These are phyloP conservation scores for Suillus discolor DNA, from an alignment of 768 basidiomycete species.

Conservation along the genomic window DNA sequence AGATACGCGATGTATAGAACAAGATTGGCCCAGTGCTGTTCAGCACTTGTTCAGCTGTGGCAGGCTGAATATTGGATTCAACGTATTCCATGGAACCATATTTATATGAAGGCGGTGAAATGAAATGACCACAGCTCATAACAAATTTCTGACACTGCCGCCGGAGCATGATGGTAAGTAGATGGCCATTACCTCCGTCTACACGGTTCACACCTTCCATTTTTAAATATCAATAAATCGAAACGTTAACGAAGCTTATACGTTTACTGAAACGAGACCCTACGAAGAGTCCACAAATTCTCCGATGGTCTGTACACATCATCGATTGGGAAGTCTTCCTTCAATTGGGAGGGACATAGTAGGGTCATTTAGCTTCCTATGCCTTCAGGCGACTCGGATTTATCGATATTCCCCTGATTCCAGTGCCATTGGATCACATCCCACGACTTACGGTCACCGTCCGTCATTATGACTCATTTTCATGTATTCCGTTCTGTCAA, in stretches of 20 bases:
- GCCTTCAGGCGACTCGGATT: too few species aligned
- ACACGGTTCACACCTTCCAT: conserved; percentile 9
- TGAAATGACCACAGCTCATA: conserved; percentile 1
- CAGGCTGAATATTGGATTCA: background rate
- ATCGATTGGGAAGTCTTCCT: conserved; percentile 4
- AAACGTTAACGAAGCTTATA: conserved; percentile 2
- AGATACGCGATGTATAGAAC: conserved; percentile 10
- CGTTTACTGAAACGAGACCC: background rate
- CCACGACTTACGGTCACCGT: conserved; percentile 1
- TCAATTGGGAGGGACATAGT: background rate
- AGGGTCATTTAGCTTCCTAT: background rate
- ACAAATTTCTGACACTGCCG: background rate
- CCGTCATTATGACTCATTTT: background rate
- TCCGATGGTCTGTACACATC: conserved; percentile 1
- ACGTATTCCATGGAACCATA: conserved; percentile 1
- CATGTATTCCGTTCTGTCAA: background rate
- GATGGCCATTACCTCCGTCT: conserved; percentile 13
- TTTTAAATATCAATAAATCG: background rate
- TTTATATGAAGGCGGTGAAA: conserved; percentile 26
- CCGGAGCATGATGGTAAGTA: background rate
- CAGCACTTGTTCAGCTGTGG: background rate
- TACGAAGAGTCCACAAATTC: background rate
- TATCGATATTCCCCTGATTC: background rate
- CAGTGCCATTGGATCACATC: background rate
- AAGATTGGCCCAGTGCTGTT: background rate